phyloP scores from a whole-genome alignment of 441 rosid species.

The Gossypium trilobum region DNA sequence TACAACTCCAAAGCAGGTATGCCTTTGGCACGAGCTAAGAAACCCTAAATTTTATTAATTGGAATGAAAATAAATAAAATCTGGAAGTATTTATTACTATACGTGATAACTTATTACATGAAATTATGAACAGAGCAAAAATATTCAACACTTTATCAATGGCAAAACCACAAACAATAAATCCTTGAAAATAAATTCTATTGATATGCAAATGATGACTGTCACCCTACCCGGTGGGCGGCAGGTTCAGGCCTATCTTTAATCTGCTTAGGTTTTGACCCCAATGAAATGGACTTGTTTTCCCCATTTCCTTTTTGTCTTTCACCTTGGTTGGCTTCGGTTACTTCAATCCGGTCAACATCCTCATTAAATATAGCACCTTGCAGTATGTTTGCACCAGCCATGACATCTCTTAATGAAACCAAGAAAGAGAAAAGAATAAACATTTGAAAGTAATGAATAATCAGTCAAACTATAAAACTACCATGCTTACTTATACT shows the following conservation, averaged over 20 bases:
- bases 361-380: slow-evolving; percentile 90
- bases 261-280: slow-evolving; percentile 41
- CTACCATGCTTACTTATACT: slow-evolving; percentile 62
- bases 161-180: background rate
- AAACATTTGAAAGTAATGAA: slow-evolving; percentile 11
- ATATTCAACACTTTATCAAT: background rate
- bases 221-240: slow-evolving; percentile 72
- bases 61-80: slow-evolving; percentile 3
- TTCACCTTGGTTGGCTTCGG: slow-evolving; percentile 39
- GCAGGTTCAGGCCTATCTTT: slow-evolving; percentile 76
- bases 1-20: slow-evolving; percentile 94
- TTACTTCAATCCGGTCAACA: slow-evolving; percentile 29
- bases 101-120: background rate
- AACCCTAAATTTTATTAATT: slow-evolving; percentile 48
- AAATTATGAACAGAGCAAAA: background rate
- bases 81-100: background rate
- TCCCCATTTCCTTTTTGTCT: slow-evolving; percentile 39
- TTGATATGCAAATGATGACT: background rate
- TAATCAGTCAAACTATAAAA: slow-evolving; percentile 7
- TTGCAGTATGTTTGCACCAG: slow-evolving; percentile 91
- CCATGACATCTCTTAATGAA: slow-evolving; percentile 73
- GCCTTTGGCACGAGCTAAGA: slow-evolving; percentile 95
- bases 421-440: background rate
- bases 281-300: slow-evolving; percentile 32
- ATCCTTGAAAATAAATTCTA: background rate